Percentiles rank a stretch among this genome's conserved stretches.
Evolutionary conservation across 2,329 filamentous ascomycete species (phyloP).

Genomic region (Phialophora tarda): DNA sequence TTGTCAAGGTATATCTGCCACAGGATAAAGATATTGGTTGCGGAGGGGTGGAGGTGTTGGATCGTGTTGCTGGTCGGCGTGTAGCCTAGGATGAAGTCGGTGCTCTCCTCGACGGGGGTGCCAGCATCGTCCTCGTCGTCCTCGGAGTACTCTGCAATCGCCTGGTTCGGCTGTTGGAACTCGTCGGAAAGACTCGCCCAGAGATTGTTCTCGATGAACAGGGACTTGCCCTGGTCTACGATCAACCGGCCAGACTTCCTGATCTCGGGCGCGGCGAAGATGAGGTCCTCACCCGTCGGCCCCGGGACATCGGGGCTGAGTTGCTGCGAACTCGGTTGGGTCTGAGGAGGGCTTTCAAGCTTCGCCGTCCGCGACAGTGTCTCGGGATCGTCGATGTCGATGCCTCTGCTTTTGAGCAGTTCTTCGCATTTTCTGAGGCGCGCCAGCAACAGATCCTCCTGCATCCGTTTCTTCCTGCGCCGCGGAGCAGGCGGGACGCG

Average conservation of each 20-base stretch:
- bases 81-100: constrained; percentile 37
- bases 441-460: constrained; percentile 39
- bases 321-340: constrained; percentile 1
- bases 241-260: constrained; percentile 31
- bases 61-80: constrained; percentile 34
- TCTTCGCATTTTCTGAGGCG: constrained; percentile 38
- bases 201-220: constrained; percentile 39
- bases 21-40: constrained; percentile 62
- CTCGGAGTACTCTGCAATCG: constrained; percentile 37
- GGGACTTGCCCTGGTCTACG: constrained; percentile 33
- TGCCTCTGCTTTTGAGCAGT: constrained; percentile 37
- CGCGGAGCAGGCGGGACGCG: constrained; percentile 40
- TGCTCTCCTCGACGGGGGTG: constrained; percentile 30
- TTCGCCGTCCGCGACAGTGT: not conserved
- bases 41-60: constrained; percentile 39
- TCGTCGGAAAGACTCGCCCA: constrained; percentile 39
- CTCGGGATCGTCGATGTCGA: constrained; percentile 28
- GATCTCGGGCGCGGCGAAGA: constrained; percentile 14
- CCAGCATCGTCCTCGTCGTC: constrained; percentile 39
- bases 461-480: constrained; percentile 40
- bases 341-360: not conserved
- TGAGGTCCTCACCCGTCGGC: not conserved
- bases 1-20: constrained; percentile 78
- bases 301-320: constrained; percentile 9
- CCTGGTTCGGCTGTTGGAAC: constrained; percentile 30